Percentiles rank a stretch among this genome's conserved stretches.
These are phyloP conservation scores for Scheffersomyces stipitis DNA, from an alignment of 805 yeast genomes.

Conservation along the genomic window DNA sequence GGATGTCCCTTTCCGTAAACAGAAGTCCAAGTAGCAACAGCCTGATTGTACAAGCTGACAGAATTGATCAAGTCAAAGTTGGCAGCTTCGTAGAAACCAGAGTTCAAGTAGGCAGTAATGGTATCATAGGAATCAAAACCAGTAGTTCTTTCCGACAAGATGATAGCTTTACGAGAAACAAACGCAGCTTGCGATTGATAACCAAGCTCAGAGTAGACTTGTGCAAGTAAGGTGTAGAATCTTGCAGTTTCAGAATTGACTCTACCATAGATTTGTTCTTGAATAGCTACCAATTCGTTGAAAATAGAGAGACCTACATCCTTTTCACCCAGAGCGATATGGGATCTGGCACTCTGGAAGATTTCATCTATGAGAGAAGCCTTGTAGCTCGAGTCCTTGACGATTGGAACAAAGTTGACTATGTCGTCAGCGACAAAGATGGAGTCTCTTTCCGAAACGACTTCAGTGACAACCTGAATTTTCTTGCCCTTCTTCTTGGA, in stretches of 20 bases:
- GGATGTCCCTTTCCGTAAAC: conserved; percentile 70
- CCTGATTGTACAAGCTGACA: conserved; percentile 59
- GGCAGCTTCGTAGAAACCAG: conserved; percentile 69
- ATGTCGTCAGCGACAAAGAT: conserved; percentile 64
- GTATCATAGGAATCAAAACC: conserved; percentile 84
- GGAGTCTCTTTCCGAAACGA: conserved; percentile 24
- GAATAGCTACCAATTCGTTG: conserved; percentile 66
- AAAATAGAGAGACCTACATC: conserved; percentile 64
- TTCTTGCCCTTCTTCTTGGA: conserved; percentile 33
- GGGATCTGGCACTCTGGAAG: conserved; percentile 58
- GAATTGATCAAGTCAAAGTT: conserved; percentile 61
- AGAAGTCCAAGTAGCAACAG: conserved; percentile 56
- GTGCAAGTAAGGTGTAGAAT: conserved; percentile 64
- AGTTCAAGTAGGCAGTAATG: conserved; percentile 65
- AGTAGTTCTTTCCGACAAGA: conserved; percentile 72
- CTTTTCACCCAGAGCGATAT: conserved; percentile 39
- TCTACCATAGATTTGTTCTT: conserved; percentile 81
- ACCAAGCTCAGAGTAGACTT: conserved; percentile 61
- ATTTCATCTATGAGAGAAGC: conserved; percentile 74
- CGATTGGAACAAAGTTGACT: conserved; percentile 66
- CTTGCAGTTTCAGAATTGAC: conserved; percentile 79
- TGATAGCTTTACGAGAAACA: conserved; percentile 64
- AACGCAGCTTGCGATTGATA: conserved; percentile 58
- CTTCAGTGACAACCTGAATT: conserved; percentile 11
- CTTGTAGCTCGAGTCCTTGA: conserved; percentile 68